Evolutionary conservation across 306 rosid genomes (phyloP).

Genomic region (Luffa acutangula): DNA sequence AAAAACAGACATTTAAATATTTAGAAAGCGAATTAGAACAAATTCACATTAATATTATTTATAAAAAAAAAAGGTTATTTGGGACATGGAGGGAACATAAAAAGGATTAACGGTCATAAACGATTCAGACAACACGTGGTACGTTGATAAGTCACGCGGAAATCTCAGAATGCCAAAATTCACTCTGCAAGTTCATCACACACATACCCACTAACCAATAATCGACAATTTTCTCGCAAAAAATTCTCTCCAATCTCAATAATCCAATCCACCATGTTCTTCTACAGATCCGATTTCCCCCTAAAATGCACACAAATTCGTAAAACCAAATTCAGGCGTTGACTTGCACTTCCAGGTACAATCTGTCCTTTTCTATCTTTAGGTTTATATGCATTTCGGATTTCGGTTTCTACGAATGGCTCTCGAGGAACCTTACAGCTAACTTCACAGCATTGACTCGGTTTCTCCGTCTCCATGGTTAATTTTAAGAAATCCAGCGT

Average conservation of each 20-base stretch:
- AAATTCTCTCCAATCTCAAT: background rate
- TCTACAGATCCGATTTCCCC: background rate
- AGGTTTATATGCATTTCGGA: background rate
- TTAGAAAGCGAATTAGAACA: too few species aligned
- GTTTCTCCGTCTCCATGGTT: background rate
- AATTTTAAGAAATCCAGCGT: background rate
- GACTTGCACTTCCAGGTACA: conserved; percentile 8
- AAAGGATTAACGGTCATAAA: background rate
- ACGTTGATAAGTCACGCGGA: background rate
- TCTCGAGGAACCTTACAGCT: background rate
- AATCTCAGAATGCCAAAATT: background rate
- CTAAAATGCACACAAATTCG: background rate
- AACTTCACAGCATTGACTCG: background rate
- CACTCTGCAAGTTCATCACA: background rate
- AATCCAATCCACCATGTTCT: background rate
- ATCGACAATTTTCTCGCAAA: background rate
- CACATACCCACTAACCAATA: background rate
- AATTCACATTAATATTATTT: background rate
- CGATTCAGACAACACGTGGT: background rate
- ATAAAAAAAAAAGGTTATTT: background rate
- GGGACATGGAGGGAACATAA: background rate
- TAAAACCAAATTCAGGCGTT: background rate
- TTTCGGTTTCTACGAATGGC: background rate
- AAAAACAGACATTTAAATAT: too few species aligned
- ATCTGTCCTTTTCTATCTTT: background rate